Percentiles rank a stretch among this genome's conserved stretches.
phyloP scores from a whole-genome alignment of 352 stramenopile species.

The Pythium plurisporium region DNA sequence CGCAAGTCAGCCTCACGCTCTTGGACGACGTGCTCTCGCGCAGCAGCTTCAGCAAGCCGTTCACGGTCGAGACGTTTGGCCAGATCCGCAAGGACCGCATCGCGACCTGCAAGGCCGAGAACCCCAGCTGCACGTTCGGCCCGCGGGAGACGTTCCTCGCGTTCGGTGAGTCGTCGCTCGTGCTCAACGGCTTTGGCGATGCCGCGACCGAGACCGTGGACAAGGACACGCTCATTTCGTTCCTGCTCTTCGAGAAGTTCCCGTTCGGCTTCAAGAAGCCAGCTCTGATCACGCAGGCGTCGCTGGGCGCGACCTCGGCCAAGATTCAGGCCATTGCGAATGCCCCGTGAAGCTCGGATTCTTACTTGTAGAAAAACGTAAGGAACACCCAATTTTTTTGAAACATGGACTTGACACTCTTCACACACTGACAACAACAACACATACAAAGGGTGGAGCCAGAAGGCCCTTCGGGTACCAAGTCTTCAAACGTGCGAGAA shows the following conservation, averaged over 20 bases:
- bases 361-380: neutral
- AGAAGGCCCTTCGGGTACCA: too few relatives aligned
- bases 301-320: conserved; percentile 6
- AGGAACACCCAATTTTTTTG: neutral
- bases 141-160: conserved; percentile 15
- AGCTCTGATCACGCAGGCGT: neutral
- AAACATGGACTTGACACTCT: neutral
- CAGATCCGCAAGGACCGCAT: neutral
- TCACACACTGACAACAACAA: too few relatives aligned
- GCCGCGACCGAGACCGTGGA: conserved; percentile 11
- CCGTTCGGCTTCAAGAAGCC: conserved; percentile 23
- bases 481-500: too few relatives aligned
- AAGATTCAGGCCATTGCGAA: conserved; percentile 16
- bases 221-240: conserved; percentile 16
- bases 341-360: too few relatives aligned
- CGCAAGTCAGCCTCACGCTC: conserved; percentile 23
- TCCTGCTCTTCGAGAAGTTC: conserved; percentile 28
- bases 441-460: too few relatives aligned
- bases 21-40: conserved; percentile 26
- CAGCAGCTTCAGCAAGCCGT: neutral
- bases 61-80: conserved; percentile 3
- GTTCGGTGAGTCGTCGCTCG: conserved; percentile 26
- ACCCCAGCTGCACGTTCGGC: conserved; percentile 10
- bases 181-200: conserved; percentile 26
- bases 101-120: neutral